Conservation (phyloP, 2,329 filamentous ascomycete genomes). For the Teratosphaeriaceae sp. region DNA sequence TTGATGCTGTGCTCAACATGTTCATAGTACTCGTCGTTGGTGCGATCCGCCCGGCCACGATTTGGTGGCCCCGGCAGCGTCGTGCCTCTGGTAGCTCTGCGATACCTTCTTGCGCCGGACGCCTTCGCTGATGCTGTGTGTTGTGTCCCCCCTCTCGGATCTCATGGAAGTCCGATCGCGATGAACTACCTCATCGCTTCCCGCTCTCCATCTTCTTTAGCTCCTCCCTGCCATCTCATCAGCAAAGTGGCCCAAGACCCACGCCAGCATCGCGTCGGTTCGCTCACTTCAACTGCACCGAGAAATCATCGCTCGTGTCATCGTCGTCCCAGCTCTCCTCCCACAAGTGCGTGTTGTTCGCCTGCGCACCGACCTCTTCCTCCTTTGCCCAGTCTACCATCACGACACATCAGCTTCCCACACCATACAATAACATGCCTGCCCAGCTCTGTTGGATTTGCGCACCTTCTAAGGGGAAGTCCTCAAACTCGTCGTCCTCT, state of each 20-base stretch:
- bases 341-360: conserved; percentile 68
- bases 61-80: background rate
- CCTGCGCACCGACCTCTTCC: conserved; percentile 68
- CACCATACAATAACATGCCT: no score
- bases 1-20: background rate
- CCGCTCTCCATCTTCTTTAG: conserved; percentile 76
- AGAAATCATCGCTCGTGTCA: conserved; percentile 94
- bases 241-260: background rate
- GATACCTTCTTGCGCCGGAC: conserved; percentile 8
- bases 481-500: conserved; percentile 98
- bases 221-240: conserved; percentile 59
- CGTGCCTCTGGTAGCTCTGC: background rate
- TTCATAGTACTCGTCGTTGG: no score
- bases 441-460: no score
- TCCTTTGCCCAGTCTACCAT: conserved; percentile 94
- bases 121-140: conserved; percentile 10
- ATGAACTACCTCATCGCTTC: conserved; percentile 2
- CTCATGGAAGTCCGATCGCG: background rate
- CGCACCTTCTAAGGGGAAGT: conserved; percentile 98
- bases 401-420: no score
- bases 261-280: no score
- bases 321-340: conserved; percentile 99
- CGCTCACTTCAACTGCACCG: conserved; percentile 81
- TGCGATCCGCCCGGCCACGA: no score
- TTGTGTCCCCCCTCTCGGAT: background rate